These are phyloP conservation scores for Stagonosporopsis cucurbitacearum DNA, from an alignment of 2,329 filamentous ascomycete species.

Conservation along the genomic window DNA sequence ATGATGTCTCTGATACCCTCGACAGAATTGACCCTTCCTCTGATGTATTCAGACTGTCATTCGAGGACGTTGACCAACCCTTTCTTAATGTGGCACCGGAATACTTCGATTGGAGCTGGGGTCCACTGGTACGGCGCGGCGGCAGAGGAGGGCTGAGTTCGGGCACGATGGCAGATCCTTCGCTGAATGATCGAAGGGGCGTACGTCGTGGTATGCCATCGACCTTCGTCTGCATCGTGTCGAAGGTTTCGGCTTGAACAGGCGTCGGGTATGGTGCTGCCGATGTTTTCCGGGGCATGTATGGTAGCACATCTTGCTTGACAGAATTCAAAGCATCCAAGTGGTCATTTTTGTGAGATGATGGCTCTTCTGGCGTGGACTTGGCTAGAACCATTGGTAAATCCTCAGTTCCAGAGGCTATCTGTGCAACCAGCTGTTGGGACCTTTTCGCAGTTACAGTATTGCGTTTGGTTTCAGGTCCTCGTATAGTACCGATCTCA, in stretches of 20 bases:
- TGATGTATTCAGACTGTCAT: conserved; percentile 16
- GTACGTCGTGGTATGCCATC: neutral
- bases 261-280: conserved; percentile 8
- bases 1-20: conserved; percentile 25
- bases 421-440: conserved; percentile 5
- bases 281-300: conserved; percentile 24
- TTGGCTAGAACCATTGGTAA: conserved; percentile 1
- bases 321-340: conserved; percentile 21
- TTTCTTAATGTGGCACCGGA: conserved; percentile 1
- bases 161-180: neutral
- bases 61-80: conserved; percentile 14
- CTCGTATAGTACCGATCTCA: conserved; percentile 17
- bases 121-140: conserved; percentile 28
- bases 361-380: neutral
- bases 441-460: conserved; percentile 1
- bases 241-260: neutral
- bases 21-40: conserved; percentile 20
- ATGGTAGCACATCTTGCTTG: conserved; percentile 25
- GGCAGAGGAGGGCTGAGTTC: conserved; percentile 24
- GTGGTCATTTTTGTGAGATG: neutral
- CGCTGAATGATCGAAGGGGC: conserved; percentile 19
- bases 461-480: neutral
- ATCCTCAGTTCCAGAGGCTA: conserved; percentile 2
- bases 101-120: conserved; percentile 3
- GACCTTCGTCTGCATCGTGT: conserved; percentile 3